Conservation (phyloP, 106 monocot genomes). For the Dendrobium chrysotoxum region DNA sequence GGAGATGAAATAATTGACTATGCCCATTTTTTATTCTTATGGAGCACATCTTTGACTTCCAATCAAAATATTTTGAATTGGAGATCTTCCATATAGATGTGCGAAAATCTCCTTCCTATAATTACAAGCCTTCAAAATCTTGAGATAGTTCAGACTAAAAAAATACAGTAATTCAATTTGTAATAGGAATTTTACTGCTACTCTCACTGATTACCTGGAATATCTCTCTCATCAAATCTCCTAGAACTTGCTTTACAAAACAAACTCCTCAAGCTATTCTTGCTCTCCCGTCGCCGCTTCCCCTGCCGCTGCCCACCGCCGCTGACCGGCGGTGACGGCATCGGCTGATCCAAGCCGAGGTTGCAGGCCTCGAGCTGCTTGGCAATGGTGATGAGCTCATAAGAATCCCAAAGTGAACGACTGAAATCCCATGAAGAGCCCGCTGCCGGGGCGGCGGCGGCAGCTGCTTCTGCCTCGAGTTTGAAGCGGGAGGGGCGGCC, state of each 20-base stretch:
- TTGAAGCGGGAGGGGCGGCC: slow-evolving; percentile 36
- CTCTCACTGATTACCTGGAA: too few species aligned
- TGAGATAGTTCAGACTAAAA: too few species aligned
- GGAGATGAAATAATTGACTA: too few species aligned
- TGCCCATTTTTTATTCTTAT: too few species aligned
- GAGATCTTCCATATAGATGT: too few species aligned
- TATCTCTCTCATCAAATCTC: slow-evolving; percentile 1
- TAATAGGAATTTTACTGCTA: neutral
- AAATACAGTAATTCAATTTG: too few species aligned
- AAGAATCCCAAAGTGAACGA: slow-evolving; percentile 56
- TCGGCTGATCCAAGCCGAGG: slow-evolving; percentile 15
- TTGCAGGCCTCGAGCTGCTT: slow-evolving; percentile 43
- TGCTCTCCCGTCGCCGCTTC: slow-evolving; percentile 31
- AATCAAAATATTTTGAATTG: too few species aligned
- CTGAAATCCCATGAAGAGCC: slow-evolving; percentile 43
- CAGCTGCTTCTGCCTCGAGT: slow-evolving; percentile 31
- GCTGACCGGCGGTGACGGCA: neutral
- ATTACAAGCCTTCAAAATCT: too few species aligned
- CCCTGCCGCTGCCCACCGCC: neutral
- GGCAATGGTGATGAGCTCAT: slow-evolving; percentile 58
- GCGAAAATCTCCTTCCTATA: too few species aligned
- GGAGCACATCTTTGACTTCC: too few species aligned
- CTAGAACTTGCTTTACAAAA: slow-evolving; percentile 14
- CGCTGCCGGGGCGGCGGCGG: neutral
- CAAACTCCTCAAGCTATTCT: slow-evolving; percentile 48